Conservation (phyloP, 2,329 filamentous ascomycete genomes). For the Pseudogymnoascus sp. region DNA sequence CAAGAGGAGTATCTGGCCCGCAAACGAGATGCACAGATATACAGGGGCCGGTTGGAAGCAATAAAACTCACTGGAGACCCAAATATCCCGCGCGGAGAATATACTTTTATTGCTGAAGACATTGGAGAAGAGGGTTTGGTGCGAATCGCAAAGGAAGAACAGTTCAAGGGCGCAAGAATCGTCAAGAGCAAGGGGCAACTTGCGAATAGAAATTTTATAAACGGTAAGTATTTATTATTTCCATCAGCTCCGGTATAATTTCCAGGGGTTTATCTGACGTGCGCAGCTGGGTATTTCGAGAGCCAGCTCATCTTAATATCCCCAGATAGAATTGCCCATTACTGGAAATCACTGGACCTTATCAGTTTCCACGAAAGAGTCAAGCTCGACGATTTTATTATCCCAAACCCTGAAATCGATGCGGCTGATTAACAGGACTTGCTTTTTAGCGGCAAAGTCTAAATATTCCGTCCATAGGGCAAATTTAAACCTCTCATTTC, state of each 20-base stretch:
- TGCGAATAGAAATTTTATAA: slow-evolving; percentile 61
- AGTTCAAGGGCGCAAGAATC: slow-evolving; percentile 66
- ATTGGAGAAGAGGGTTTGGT: slow-evolving; percentile 61
- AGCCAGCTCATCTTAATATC: slow-evolving; percentile 73
- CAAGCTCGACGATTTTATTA: slow-evolving; percentile 45
- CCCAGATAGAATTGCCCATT: slow-evolving; percentile 68
- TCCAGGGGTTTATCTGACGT: background rate
- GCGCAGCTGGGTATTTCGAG: slow-evolving; percentile 62
- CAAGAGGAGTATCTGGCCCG: slow-evolving; percentile 40
- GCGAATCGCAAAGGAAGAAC: slow-evolving; percentile 53
- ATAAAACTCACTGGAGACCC: slow-evolving; percentile 89
- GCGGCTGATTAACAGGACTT: background rate
- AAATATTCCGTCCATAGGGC: background rate
- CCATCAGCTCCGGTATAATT: background rate
- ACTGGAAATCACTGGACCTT: slow-evolving; percentile 62
- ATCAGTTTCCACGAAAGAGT: slow-evolving; percentile 56
- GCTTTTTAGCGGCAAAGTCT: background rate
- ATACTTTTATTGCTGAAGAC: slow-evolving; percentile 73
- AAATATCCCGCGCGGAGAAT: slow-evolving; percentile 80
- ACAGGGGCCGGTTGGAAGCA: slow-evolving; percentile 65
- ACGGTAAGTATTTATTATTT: slow-evolving; percentile 49
- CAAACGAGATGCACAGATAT: slow-evolving; percentile 41
- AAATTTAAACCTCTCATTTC: background rate
- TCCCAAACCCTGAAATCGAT: background rate
- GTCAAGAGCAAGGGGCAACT: slow-evolving; percentile 73